Conservation (phyloP, 805 yeast species). For the Suhomyces sp. region DNA sequence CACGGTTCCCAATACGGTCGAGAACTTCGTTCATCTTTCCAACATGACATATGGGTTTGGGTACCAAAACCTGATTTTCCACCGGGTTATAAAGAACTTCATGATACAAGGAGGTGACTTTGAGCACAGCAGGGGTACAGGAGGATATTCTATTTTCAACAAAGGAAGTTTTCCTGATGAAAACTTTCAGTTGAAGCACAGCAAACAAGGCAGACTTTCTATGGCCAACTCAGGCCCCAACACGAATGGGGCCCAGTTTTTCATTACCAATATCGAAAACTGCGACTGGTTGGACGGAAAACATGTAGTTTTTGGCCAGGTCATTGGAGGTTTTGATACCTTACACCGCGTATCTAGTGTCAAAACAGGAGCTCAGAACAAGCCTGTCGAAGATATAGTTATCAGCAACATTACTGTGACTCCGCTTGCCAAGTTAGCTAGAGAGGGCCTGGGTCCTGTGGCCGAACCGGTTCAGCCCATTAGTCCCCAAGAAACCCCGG, state of each 20-base stretch:
- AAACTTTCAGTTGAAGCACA: constrained; percentile 21
- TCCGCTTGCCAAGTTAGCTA: not conserved
- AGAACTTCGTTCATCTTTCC: constrained; percentile 31
- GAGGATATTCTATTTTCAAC: constrained; percentile 16
- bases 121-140: constrained; percentile 14
- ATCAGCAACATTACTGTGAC: constrained; percentile 13
- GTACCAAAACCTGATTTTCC: constrained; percentile 23
- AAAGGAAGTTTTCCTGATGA: constrained; percentile 16
- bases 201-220: constrained; percentile 22
- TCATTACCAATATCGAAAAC: constrained; percentile 17
- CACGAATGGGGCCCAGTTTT: constrained; percentile 24
- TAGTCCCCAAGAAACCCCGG: not conserved
- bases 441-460: not conserved
- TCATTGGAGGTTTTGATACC: constrained; percentile 20
- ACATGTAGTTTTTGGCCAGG: constrained; percentile 28
- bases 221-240: constrained; percentile 25
- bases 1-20: constrained; percentile 50
- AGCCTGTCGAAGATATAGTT: constrained; percentile 16
- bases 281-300: constrained; percentile 19
- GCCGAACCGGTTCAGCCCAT: not conserved
- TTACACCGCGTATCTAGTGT: constrained; percentile 19
- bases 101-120: constrained; percentile 42
- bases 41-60: constrained; percentile 27
- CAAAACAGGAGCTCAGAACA: not conserved
- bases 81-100: constrained; percentile 34